A percentile compares a stretch with the other conserved stretches of the same genome.
phyloP scores from a whole-genome alignment of 2,329 filamentous ascomycete genomes.

The Sordariomycetes sp. region DNA sequence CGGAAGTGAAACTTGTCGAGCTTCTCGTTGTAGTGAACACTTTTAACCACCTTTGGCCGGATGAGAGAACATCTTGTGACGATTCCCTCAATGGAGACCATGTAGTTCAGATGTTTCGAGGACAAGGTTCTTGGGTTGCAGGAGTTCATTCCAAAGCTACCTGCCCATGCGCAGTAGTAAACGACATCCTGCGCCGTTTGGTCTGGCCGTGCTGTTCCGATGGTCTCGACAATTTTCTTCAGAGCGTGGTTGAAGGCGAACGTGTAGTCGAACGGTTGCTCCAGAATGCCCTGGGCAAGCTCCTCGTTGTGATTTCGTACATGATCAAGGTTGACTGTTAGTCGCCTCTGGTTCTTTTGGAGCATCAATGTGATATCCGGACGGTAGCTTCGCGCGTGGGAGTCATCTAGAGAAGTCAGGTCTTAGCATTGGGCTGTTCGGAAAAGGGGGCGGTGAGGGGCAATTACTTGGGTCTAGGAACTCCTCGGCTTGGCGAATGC shows the following conservation, averaged over 20 bases:
- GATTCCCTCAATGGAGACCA: conserved; percentile 96
- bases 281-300: conserved; percentile 69
- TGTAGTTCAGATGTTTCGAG: conserved; percentile 83
- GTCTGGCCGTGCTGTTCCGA: conserved; percentile 65
- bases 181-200: conserved; percentile 70
- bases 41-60: conserved; percentile 94
- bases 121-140: conserved; percentile 92
- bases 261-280: conserved; percentile 79
- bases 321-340: conserved; percentile 77
- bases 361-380: conserved; percentile 78
- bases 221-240: conserved; percentile 75
- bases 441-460: neutral
- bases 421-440: conserved; percentile 1
- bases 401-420: conserved; percentile 30
- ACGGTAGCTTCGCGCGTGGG: conserved; percentile 64
- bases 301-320: conserved; percentile 80
- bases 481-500: conserved; percentile 79
- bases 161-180: conserved; percentile 96
- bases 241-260: conserved; percentile 85
- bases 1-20: conserved; percentile 81
- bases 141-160: conserved; percentile 88
- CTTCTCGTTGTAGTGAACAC: conserved; percentile 89
- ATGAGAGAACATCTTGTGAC: conserved; percentile 95
- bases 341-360: conserved; percentile 54
- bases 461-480: conserved; percentile 84